Evolutionary conservation across 371 early-diverging fungal genomes (phyloP).

Genomic region (Apophysomyces variabilis): DNA sequence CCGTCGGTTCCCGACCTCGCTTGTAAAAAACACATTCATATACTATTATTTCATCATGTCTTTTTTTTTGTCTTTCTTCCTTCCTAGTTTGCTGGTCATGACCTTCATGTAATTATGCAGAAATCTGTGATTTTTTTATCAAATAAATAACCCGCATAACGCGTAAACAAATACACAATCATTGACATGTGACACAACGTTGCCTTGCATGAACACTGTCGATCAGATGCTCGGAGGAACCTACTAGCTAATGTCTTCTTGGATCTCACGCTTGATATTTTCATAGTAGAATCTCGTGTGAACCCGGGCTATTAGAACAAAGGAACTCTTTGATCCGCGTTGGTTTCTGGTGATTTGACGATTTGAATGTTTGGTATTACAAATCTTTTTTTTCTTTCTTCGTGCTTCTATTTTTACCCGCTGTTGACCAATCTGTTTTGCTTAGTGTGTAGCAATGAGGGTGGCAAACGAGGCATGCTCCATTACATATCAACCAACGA

Average conservation of each 20-base stretch:
- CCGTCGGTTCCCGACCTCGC: constrained; percentile 16
- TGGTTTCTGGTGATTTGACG: not conserved
- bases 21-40: constrained; percentile 17
- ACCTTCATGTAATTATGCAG: constrained; percentile 9
- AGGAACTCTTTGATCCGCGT: not conserved
- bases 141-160: constrained; percentile 6
- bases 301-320: not conserved
- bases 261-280: not conserved
- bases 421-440: not conserved
- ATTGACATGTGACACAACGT: constrained; percentile 18
- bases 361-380: too few species aligned
- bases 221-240: not conserved
- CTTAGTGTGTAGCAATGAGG: too few species aligned
- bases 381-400: not conserved
- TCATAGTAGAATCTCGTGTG: not conserved
- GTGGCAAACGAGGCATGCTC: too few species aligned
- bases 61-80: not conserved
- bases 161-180: constrained; percentile 13
- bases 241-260: not conserved
- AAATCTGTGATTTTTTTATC: constrained; percentile 7
- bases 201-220: not conserved
- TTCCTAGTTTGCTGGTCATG: constrained; percentile 9
- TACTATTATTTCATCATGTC: not conserved
- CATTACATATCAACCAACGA: too few species aligned
- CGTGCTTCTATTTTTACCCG: not conserved